phyloP scores from a whole-genome alignment of 2,329 filamentous ascomycete species.

The Cercospora sp. region DNA sequence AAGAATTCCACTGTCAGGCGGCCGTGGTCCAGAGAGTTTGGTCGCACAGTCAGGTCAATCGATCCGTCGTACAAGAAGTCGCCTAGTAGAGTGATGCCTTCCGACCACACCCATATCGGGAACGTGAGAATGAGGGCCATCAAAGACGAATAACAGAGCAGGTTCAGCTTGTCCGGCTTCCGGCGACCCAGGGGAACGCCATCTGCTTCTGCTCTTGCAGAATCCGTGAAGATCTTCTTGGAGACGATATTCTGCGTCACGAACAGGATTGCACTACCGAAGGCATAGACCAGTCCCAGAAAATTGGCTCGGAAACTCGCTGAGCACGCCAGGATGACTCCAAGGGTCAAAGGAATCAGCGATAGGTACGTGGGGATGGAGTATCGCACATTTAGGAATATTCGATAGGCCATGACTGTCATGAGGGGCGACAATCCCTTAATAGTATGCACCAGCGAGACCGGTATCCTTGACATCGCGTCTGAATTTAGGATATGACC shows the following conservation, averaged over 20 bases:
- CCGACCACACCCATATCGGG: constrained; percentile 90
- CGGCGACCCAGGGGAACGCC: constrained; percentile 61
- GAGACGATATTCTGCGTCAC: constrained; percentile 99
- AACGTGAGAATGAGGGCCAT: constrained; percentile 84
- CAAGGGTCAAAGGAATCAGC: constrained; percentile 74
- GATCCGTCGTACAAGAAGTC: constrained; percentile 82
- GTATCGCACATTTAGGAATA: constrained; percentile 87
- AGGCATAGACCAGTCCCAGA: constrained; percentile 83
- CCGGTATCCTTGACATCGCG: constrained; percentile 90
- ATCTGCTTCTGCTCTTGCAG: constrained; percentile 78
- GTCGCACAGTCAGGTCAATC: constrained; percentile 72
- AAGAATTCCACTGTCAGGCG: constrained; percentile 75
- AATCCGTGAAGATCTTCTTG: constrained; percentile 96
- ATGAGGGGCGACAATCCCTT: constrained; percentile 95
- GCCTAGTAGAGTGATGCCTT: constrained; percentile 73
- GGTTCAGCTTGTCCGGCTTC: constrained; percentile 94
- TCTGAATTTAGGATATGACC: constrained; percentile 93
- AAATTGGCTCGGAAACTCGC: constrained; percentile 88
- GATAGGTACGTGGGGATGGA: constrained; percentile 80
- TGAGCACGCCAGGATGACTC: constrained; percentile 96
- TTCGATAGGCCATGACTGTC: constrained; percentile 87
- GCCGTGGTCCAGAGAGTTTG: constrained; percentile 67
- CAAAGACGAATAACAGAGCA: constrained; percentile 94
- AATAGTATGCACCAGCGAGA: constrained; percentile 96
- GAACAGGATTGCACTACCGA: constrained; percentile 88